phyloP scores from a whole-genome alignment of 139 green algal species.

The Picochlorum sp. region DNA sequence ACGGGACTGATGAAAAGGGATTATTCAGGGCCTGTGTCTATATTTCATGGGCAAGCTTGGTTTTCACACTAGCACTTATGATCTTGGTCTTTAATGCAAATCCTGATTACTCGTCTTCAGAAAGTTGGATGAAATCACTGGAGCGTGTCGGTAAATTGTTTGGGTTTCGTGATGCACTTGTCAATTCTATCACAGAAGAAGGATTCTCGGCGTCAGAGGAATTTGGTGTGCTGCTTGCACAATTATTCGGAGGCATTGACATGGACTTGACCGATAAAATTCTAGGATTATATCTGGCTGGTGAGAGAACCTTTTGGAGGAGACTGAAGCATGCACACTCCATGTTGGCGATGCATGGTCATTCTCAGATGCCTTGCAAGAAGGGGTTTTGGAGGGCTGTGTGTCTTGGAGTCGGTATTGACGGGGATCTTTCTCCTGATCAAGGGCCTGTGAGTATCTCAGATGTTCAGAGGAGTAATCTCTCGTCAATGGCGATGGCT shows the following conservation, averaged over 20 bases:
- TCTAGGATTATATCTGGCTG: slow-evolving; percentile 20
- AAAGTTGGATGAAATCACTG: slow-evolving; percentile 11
- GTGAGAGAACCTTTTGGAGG: not conserved
- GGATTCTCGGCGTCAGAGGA: slow-evolving; percentile 9
- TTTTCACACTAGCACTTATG: not conserved
- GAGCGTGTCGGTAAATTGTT: not conserved
- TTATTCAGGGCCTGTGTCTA: not conserved
- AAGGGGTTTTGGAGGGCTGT: no score
- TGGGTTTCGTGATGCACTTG: not conserved
- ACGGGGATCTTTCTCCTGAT: no score
- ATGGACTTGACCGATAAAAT: slow-evolving; percentile 24
- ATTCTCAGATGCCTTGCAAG: no score
- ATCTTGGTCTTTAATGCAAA: slow-evolving; percentile 21
- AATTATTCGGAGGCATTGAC: slow-evolving; percentile 29
- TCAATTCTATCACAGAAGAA: not conserved
- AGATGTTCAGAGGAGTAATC: no score
- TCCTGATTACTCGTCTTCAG: slow-evolving; percentile 15
- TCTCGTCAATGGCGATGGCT: no score
- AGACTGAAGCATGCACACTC: not conserved
- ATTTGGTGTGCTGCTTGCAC: slow-evolving; percentile 17
- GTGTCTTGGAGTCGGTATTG: no score
- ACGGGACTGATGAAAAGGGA: not conserved
- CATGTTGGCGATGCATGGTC: no score
- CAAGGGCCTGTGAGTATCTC: no score
- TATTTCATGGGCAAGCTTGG: slow-evolving; percentile 13